phyloP scores from a whole-genome alignment of 2,329 filamentous ascomycete species.

The Ceratocystis papillata region DNA sequence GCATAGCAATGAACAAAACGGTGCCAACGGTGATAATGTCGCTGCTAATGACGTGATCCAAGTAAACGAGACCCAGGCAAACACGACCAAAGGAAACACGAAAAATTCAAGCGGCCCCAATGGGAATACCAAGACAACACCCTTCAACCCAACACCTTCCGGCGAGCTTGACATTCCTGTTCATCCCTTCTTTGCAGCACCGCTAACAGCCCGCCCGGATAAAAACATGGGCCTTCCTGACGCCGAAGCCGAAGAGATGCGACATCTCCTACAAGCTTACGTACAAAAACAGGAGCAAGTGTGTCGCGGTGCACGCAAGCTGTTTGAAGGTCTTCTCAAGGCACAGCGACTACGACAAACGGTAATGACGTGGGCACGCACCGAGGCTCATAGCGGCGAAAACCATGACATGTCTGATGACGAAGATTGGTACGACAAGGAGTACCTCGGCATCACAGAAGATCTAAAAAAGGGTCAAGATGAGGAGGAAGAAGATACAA shows the following conservation, averaged over 20 bases:
- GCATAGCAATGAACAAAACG: background rate
- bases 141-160: background rate
- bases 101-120: background rate
- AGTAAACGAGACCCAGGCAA: background rate
- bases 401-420: conserved; percentile 72
- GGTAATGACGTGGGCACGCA: conserved; percentile 65
- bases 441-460: conserved; percentile 64
- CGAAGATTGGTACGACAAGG: conserved; percentile 79
- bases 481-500: conserved; percentile 65
- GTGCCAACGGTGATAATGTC: background rate
- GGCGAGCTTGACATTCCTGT: conserved; percentile 39
- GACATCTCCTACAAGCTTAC: conserved; percentile 61
- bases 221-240: conserved; percentile 61
- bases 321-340: conserved; percentile 60
- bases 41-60: background rate
- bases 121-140: background rate
- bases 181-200: conserved; percentile 64
- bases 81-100: background rate
- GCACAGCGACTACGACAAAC: conserved; percentile 61
- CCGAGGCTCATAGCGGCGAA: conserved; percentile 58
- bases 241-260: conserved; percentile 65
- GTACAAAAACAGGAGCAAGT: conserved; percentile 82
- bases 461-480: conserved; percentile 73
- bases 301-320: conserved; percentile 54
- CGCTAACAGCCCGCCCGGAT: conserved; percentile 51